Conservation (phyloP, 495 filamentous ascomycete species). For the Neurospora sp. region DNA sequence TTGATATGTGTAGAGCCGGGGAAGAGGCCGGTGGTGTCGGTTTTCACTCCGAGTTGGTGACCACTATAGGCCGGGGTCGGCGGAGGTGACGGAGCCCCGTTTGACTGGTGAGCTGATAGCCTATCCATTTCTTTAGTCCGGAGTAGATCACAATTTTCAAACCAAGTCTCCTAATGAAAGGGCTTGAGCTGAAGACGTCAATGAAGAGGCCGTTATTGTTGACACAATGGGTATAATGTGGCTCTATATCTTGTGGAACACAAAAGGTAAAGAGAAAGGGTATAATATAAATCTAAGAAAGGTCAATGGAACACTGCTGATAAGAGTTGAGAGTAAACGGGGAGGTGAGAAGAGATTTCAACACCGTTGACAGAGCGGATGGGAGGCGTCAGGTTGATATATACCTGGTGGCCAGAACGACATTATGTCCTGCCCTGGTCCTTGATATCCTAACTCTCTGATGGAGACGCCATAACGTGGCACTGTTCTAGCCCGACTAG, state of each 20-base stretch:
- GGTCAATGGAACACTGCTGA: not conserved
- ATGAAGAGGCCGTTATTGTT: not conserved
- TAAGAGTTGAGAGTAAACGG: not conserved
- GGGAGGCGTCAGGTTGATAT: constrained; percentile 5
- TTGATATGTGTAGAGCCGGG: not conserved
- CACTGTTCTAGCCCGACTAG: not conserved
- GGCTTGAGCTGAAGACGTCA: not conserved
- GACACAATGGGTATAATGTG: not conserved
- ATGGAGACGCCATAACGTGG: not conserved
- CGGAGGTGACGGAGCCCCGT: constrained; percentile 18
- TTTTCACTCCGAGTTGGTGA: not conserved
- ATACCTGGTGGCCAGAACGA: not conserved
- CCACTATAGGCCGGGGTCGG: constrained; percentile 12
- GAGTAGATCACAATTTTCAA: not conserved
- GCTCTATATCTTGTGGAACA: not conserved
- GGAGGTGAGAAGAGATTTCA: not conserved
- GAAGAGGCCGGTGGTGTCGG: constrained; percentile 5
- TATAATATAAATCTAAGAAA: not conserved
- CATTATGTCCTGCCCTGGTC: not conserved
- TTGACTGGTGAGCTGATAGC: not conserved
- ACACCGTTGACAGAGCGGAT: not conserved
- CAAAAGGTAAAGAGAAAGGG: not conserved
- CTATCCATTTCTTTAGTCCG: not conserved
- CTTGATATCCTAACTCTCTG: not conserved
- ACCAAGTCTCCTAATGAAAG: not conserved